Evolutionary conservation across 192 early-diverging fungal genomes (phyloP), one percentile per base, ranked within the genome.

Genomic region (Mortierella antarctica): DNA sequence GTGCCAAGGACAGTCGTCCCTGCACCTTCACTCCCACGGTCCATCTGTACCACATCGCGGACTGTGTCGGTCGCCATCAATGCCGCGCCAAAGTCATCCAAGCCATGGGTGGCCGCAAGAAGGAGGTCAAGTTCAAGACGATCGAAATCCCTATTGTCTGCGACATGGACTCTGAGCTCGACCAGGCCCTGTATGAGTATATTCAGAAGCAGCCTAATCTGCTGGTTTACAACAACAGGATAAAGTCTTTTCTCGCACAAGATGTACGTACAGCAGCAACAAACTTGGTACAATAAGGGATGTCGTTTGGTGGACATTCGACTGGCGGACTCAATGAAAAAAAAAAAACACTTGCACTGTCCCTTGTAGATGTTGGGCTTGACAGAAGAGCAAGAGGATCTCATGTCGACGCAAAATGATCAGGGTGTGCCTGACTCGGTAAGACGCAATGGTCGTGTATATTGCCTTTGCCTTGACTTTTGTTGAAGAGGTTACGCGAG

Each of bases 11-110:
- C 40, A 58, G 65, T 15, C 70, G 77, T 5, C 77, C 77, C 5
- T 80, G 77, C 23, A 80, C 77, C 31, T 80, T 80, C 41, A 80
- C 77, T 1, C 77, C 77, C 7, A 80, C 77, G 0, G 77, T 80
- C 14, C 77, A 80, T 45, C 70, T 80, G 2, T 80, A 80, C 52
- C 77, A 80, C 21, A 80, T 80, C n/a, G 77, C 77, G 0, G 77
- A 80, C 60, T 80, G 77, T 61, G 77, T 80, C 10, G 77, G 77
- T 20, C 69, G 77, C n/a, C 77, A 80, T 12, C 70, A 80, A 46
- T 80, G 77, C 41, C 77, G 77, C 15, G 77, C 77, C 64, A 80
- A 80, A 55, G 77, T 80, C 46, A 72, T 80, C 54, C 77, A 80
- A 48, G 63, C 77, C 31, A 80, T 80, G 77, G 77, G 77, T 14